Base-by-base conservation (phyloP, 2,329 filamentous ascomycete species). In the Xylariaceae sp. region DNA sequence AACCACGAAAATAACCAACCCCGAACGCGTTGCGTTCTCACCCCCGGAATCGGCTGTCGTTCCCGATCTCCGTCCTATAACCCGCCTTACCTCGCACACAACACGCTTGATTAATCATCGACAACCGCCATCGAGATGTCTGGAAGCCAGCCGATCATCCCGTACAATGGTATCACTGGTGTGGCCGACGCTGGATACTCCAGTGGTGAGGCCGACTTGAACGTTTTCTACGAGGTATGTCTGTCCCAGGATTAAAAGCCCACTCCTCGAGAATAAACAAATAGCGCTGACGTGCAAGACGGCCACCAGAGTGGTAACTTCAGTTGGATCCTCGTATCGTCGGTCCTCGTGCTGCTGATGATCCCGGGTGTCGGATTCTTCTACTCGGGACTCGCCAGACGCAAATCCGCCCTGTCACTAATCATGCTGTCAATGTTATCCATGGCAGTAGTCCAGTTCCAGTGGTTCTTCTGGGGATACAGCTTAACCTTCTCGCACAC, bases 391-490 rank as follows among this genome's bases (percentile, higher is more conserved):
- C 87, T 96, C 13, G 90, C 92, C 13, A 87, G 91, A 58, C 86
- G 92, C 74, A 96, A 96, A 78, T 95, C 90, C 0, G 92, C 92
- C 3, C 80, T 96, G 57, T 90, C 90, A 15, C 81, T 96, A 62
- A 88, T 96, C 74, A 92, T 90, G 82, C 82, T 96, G 3, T 89
- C 89, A 11, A 83, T 96, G 77, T 88, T 96, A 78, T 87, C 89
- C 13, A 84, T 88, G 3, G 89, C 85, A 9, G 85, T 95, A 65
- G 85, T 92, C 62, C 87, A 86, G 53, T 95, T 96, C 76, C 90
- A 96, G 72, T 96, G 92, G 91, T 96, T 95, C 79, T 93, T 96
- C 79, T 96, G 91, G 91, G 91, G 91, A 52, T 96, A 93, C 75
- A 93, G 89, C 9, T 78, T 96, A 55, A 82, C 90, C 63, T 96